Evolutionary conservation across 768 basidiomycete species (phyloP), one percentile per base, ranked within the genome.

Genomic region (Lactifluus echinatus): DNA sequence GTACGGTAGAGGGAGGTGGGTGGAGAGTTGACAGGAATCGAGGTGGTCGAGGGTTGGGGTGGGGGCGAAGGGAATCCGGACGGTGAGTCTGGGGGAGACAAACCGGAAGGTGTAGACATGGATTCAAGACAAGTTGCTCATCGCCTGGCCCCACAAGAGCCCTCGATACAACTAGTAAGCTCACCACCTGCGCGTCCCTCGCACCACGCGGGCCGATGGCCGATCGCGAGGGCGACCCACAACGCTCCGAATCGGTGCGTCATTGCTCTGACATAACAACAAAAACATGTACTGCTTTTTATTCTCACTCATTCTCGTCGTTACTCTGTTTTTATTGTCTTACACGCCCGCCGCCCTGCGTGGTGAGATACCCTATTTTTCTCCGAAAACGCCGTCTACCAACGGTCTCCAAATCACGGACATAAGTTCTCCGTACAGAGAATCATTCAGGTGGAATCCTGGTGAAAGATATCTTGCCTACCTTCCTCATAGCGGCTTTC

Each of bases 401-500:
- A n/a, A 31, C 19, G 34, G 14, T 52, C n/a, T 31, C 4, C 33
- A n/a, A 3, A 24, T 17, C 36, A 24, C 29, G 3, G 26, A 48
- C 21, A 37, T 52, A 15, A 29, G 37, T n/a, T 21, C 56, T 15
- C 36, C 45, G 23, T 47, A 28, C 36, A 40, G 19, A 26, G 47
- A 26, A 21, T 19, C 51, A 7, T 57, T 54, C 21, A 40, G 14
- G 21, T 59, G 57, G 47, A 42, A 50, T 15, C 50, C 56, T 12
- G 72, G 68, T 19, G 74, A 75, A 59, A 72, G 67, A 51, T 92
- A 78, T 68, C 69, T 93, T 19, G 75, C 87, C 19, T 92, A 89
- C 68, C 74, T 92, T 19, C 89, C 89, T 12, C 89, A 92, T 67
- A 88, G 86, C 60, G 87, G 88, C 3, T 85, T 88, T 62, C 87